phyloP scores from a whole-genome alignment of 345 rosid genomes.

The Eucalyptus polyanthemos region DNA sequence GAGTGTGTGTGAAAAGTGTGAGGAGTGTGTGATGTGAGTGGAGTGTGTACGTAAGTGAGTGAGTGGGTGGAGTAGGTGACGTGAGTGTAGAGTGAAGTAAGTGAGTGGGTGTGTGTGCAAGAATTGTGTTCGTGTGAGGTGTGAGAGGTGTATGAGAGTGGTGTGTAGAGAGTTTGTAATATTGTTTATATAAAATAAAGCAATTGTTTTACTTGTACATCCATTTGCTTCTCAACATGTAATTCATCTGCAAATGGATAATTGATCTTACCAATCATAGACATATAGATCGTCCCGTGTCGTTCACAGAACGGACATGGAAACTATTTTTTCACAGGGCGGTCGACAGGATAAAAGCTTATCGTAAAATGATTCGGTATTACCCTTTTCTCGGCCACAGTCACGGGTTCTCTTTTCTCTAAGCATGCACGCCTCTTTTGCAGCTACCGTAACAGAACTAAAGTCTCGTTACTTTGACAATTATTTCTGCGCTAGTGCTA shows the following conservation, averaged over 20 bases:
- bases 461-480: not conserved
- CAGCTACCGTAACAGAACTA: not conserved
- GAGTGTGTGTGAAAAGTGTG: no score
- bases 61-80: no score
- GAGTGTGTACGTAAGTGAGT: no score
- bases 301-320: not conserved
- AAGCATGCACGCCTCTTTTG: not conserved
- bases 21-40: no score
- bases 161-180: no score
- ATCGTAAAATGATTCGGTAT: not conserved
- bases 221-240: no score
- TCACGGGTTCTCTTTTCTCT: not conserved
- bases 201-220: no score
- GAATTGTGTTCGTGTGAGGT: no score
- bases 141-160: no score
- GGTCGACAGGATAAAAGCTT: not conserved
- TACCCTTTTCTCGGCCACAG: not conserved
- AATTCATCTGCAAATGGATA: not conserved
- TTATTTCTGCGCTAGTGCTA: not conserved
- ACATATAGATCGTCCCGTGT: not conserved
- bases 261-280: not conserved
- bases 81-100: no score
- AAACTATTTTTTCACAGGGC: not conserved
- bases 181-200: no score
- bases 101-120: no score